Conservation (phyloP, 345 rosid species). For the Eucalyptus victrix region DNA sequence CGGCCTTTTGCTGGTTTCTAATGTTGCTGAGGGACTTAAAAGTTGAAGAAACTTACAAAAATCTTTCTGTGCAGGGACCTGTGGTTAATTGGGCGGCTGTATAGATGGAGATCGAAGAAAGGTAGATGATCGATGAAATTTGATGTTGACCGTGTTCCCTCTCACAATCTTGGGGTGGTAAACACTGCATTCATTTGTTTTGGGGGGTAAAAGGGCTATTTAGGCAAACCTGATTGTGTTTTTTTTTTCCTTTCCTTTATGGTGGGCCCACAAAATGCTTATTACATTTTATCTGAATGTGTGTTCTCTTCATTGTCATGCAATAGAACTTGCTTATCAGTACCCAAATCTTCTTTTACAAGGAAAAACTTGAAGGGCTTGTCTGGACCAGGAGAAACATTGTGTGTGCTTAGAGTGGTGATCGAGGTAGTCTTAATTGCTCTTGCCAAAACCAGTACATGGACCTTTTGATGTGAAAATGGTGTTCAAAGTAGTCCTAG, state of each 20-base stretch:
- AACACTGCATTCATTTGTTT: no score
- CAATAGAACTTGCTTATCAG: neutral
- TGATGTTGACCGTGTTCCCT: rapidly evolving
- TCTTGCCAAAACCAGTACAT: neutral
- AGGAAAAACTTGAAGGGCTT: neutral
- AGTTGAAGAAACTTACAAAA: no score
- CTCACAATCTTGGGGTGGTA: neutral
- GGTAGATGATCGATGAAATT: neutral
- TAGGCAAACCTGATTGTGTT: no score
- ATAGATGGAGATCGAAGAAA: neutral
- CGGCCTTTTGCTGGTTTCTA: rapidly evolving
- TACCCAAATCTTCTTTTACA: neutral
- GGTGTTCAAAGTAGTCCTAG: no score
- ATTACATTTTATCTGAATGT: neutral
- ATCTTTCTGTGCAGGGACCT: no score
- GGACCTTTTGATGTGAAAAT: neutral
- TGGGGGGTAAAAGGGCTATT: no score
- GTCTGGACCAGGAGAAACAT: neutral
- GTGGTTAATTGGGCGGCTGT: neutral
- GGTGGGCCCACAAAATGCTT: neutral
- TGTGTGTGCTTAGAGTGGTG: neutral
- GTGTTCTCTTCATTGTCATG: neutral
- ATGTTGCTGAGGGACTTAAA: no score
- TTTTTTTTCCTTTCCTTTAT: no score
- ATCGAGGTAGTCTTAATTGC: neutral